These are phyloP conservation scores for Ceratobasidium sp. DNA, from an alignment of 1,284 basidiomycete genomes.

Conservation along the genomic window DNA sequence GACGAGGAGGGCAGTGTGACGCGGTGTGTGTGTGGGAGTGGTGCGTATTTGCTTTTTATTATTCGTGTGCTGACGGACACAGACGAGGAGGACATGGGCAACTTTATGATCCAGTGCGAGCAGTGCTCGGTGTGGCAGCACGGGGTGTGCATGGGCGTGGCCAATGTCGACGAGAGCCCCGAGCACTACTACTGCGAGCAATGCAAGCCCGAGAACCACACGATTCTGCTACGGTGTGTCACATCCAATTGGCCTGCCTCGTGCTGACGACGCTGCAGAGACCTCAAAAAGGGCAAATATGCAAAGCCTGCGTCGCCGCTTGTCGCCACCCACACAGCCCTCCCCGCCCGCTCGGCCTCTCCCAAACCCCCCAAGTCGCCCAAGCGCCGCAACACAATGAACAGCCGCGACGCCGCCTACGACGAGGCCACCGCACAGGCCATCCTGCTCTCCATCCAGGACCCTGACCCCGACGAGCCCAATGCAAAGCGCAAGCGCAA, in stretches of 20 bases:
- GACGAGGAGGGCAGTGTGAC: conserved; percentile 78
- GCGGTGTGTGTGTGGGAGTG: conserved; percentile 90
- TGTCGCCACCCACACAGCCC: conserved; percentile 6
- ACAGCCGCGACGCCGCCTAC: conserved; percentile 91
- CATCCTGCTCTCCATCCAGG: conserved; percentile 46
- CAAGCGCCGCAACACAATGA: conserved; percentile 95
- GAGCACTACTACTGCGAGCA: conserved; percentile 91
- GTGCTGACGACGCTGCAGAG: conserved; percentile 3
- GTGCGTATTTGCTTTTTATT: conserved; percentile 62
- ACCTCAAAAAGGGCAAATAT: conserved; percentile 16
- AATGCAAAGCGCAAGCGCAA: conserved; percentile 40
- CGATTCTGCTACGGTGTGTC: conserved; percentile 56
- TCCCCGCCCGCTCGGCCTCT: conserved; percentile 25
- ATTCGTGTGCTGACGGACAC: conserved; percentile 41
- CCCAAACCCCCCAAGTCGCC: conserved; percentile 56
- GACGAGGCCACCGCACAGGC: conserved; percentile 68
- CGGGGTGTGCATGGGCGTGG: conserved; percentile 93
- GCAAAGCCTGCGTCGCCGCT: conserved; percentile 29
- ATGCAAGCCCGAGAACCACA: conserved; percentile 87
- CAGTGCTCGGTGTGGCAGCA: conserved; percentile 98
- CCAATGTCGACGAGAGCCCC: conserved; percentile 79
- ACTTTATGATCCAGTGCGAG: conserved; percentile 98
- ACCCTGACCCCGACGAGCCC: conserved; percentile 46
- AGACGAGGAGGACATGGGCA: conserved; percentile 74
- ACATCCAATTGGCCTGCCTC: conserved; percentile 18